These are phyloP conservation scores for Saururus chinensis DNA, from an alignment of 164 flowering plant genomes.

Conservation along the genomic window DNA sequence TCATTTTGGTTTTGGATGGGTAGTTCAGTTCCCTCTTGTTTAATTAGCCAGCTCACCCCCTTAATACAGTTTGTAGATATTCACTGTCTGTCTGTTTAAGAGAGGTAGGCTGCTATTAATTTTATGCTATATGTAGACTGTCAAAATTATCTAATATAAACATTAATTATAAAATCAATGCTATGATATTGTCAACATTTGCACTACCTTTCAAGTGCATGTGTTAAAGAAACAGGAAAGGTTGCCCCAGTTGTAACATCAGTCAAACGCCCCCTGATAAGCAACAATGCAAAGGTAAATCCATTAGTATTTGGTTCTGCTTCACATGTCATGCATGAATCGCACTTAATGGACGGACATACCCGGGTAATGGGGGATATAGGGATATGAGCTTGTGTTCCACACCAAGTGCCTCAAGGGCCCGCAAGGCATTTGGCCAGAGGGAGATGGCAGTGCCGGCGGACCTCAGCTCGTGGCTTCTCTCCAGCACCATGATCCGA, in stretches of 20 bases:
- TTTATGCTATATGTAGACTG: too few species aligned
- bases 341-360: not conserved
- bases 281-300: not conserved
- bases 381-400: conserved; percentile 25
- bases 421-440: conserved; percentile 9
- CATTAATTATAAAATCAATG: too few species aligned
- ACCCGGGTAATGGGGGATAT: conserved; percentile 19
- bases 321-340: not conserved
- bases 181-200: too few species aligned
- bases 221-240: not conserved
- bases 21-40: too few species aligned
- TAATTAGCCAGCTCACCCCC: too few species aligned
- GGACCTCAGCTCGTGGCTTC: conserved; percentile 10
- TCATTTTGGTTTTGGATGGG: too few species aligned
- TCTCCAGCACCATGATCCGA: conserved; percentile 14
- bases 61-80: not conserved
- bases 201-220: not conserved
- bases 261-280: conserved; percentile 7
- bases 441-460: conserved; percentile 15
- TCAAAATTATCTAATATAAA: too few species aligned
- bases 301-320: not conserved
- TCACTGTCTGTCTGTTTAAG: too few species aligned
- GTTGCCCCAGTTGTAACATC: conserved; percentile 5
- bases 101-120: too few species aligned
- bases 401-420: conserved; percentile 21